Conservation (phyloP, 208 protist species). For the Balamuthia mandrillaris region DNA sequence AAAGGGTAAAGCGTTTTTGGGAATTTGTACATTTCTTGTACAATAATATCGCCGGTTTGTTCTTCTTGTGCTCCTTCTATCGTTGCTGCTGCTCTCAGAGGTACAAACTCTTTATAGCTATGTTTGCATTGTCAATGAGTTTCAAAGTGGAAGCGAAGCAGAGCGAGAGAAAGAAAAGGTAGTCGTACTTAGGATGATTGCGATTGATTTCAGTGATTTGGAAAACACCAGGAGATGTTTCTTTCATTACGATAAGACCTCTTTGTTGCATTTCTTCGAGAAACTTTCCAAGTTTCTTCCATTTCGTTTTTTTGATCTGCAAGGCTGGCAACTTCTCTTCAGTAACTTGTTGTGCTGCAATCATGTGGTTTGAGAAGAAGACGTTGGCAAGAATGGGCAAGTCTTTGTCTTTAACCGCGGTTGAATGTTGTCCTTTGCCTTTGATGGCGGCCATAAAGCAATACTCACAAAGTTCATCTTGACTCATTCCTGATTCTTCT, state of each 20-base stretch:
- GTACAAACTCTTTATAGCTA: background rate
- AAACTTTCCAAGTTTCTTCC: background rate
- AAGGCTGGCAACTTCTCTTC: background rate
- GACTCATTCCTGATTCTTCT: background rate
- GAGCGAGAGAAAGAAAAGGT: background rate
- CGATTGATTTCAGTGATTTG: background rate
- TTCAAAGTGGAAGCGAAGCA: no score
- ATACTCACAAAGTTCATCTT: background rate
- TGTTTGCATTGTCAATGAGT: no score
- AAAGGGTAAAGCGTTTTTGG: no score
- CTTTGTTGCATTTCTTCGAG: background rate
- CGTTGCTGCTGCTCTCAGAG: no score
- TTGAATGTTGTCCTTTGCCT: background rate
- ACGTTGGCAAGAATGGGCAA: slow-evolving; percentile 6
- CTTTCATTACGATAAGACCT: background rate
- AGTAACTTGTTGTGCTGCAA: no score
- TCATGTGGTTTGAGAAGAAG: background rate
- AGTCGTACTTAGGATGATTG: background rate
- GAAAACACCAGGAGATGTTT: background rate
- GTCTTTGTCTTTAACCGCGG: background rate
- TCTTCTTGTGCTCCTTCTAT: no score
- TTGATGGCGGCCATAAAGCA: background rate
- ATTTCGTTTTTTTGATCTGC: background rate
- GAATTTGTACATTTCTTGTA: no score
- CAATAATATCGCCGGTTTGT: no score